These are phyloP conservation scores for Fusarium sp. DNA, from an alignment of 2,329 filamentous ascomycete species.

Conservation along the genomic window DNA sequence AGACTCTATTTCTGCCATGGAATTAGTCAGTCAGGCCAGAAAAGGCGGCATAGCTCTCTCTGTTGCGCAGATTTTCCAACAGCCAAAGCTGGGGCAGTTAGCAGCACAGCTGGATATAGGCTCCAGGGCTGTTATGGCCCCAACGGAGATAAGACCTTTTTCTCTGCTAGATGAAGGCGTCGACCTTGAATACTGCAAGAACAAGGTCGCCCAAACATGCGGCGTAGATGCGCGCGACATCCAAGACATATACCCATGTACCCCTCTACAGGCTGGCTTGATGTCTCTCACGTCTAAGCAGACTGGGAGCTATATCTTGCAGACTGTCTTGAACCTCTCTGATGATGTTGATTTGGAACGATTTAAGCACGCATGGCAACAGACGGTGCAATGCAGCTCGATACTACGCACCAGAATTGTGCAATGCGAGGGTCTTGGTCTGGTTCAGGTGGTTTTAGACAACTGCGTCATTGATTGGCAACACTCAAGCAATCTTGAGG, in stretches of 20 bases:
- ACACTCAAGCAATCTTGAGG: constrained; percentile 46
- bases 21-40: constrained; percentile 36
- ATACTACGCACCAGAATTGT: constrained; percentile 64
- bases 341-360: background rate
- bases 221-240: constrained; percentile 13
- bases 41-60: constrained; percentile 7
- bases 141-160: background rate
- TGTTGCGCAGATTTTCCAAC: constrained; percentile 26
- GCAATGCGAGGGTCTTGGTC: constrained; percentile 57
- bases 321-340: constrained; percentile 21
- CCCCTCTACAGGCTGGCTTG: constrained; percentile 55
- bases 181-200: background rate
- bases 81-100: constrained; percentile 6
- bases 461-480: constrained; percentile 52
- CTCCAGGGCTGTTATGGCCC: background rate
- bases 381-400: background rate
- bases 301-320: constrained; percentile 37
- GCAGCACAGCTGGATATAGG: background rate
- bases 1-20: constrained; percentile 45
- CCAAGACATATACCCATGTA: constrained; percentile 56
- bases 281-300: constrained; percentile 50
- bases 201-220: background rate
- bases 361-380: constrained; percentile 36
- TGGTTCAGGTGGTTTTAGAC: constrained; percentile 61
- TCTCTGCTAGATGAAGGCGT: background rate